A percentile compares a stretch with the other conserved stretches of the same genome.
Conservation (phyloP, 1,284 basidiomycete genomes). For the Apiotrichum laibachii region DNA sequence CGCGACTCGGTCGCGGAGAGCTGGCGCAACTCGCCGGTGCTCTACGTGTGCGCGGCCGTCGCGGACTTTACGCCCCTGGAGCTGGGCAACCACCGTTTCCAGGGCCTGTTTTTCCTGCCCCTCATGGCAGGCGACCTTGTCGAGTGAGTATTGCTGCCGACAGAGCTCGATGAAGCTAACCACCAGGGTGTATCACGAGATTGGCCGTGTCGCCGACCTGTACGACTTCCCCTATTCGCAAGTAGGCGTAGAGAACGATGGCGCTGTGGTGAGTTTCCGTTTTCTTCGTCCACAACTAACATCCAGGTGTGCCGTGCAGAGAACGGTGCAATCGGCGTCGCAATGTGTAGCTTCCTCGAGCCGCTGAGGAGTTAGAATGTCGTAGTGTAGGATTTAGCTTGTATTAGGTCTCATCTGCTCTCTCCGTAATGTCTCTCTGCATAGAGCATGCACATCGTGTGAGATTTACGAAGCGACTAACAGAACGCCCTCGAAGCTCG, state of each 20-base stretch:
- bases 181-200: slow-evolving; percentile 48
- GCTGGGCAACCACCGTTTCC: slow-evolving; percentile 36
- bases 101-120: slow-evolving; percentile 42
- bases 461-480: no score
- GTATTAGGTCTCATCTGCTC: no score
- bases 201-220: slow-evolving; percentile 50
- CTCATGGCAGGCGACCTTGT: slow-evolving; percentile 45
- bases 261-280: slow-evolving; percentile 39
- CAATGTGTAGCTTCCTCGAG: slow-evolving; percentile 51
- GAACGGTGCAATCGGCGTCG: slow-evolving; percentile 44
- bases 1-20: slow-evolving; percentile 30
- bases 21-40: slow-evolving; percentile 37
- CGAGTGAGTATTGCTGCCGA: slow-evolving; percentile 34
- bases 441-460: no score
- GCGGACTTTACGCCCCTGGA: slow-evolving; percentile 43
- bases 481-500: no score
- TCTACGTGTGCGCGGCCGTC: slow-evolving; percentile 49
- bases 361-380: slow-evolving; percentile 26
- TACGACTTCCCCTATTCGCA: slow-evolving; percentile 47
- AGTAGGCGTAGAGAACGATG: slow-evolving; percentile 51
- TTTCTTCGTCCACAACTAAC: background rate
- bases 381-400: no score
- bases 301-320: slow-evolving; percentile 35
- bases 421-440: no score
- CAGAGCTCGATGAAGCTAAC: background rate